Base-by-base conservation (phyloP, 2,329 filamentous ascomycete genomes). In the Laburnicola sp. region DNA sequence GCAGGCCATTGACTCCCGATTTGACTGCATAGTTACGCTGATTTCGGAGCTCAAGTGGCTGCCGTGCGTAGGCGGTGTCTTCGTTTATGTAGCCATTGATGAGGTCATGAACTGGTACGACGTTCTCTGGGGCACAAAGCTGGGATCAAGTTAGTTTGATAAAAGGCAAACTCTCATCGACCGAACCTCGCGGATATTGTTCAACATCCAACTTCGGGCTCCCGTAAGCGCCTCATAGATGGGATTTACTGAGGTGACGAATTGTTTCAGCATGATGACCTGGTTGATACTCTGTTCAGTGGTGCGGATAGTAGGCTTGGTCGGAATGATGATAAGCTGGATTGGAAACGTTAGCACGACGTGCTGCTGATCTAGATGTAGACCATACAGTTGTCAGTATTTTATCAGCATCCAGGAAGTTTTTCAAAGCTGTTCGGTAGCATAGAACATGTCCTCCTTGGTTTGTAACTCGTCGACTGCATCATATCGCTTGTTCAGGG, bases 21-120 rank as follows among this genome's bases (percentile, higher is more conserved):
- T 88, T 94, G 28, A 97, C 87, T 22, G 93, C 93, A 74, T 95
- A 97, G 0, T 88, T 89, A 56, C 93, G 81, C 68, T 97, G 93
- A 54, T 97, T 96, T 10, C 92, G 83, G 50, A 96, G 78, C 55
- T 97, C 93, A 3, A 97, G 79, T 0, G 94, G 87, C 22, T 86
- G 84, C 40, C 82, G 89, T 51, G 89, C 87, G 60, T 88, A 95
- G 0, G 80, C 82, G 0, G 91, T 89, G 66, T 96, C 89, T 6
- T 88, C 82, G 57, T 97, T 94, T 59, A 99, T 86, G 0, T 83
- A 83, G 10, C 78, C 75, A 38, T 82, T 75, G 45, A 99, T 91
- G 1, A 88, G 73, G 2, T 80, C 74, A 38, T 86, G 76, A 2
- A 93, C 80, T 0, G 80, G 77, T 16, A 77, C 74, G 4, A 87